These are phyloP conservation scores for Potentilla sterilis DNA, from an alignment of 306 rosid species.

Conservation along the genomic window DNA sequence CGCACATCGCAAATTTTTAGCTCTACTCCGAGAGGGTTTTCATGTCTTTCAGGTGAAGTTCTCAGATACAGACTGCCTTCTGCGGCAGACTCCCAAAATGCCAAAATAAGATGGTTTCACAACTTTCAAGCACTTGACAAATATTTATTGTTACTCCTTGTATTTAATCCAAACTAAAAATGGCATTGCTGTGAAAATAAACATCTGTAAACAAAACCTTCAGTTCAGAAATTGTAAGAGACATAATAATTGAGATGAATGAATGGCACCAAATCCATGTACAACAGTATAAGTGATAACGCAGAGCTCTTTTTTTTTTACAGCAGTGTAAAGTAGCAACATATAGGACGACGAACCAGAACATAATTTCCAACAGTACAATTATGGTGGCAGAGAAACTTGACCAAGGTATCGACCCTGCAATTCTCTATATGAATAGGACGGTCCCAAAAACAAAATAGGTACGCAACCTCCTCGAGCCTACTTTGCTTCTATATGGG, in stretches of 20 bases:
- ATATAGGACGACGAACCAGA: neutral
- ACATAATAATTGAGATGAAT: neutral
- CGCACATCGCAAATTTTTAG: neutral
- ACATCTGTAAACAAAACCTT: neutral
- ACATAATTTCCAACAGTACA: conserved; percentile 9
- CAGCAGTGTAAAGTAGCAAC: neutral
- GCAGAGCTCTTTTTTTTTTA: conserved; percentile 15
- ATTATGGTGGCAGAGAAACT: neutral
- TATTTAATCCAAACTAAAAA: too few relatives aligned
- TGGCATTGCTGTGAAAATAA: neutral
- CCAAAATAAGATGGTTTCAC: neutral
- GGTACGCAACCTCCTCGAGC: conserved; percentile 7
- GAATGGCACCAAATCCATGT: neutral
- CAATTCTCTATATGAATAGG: neutral
- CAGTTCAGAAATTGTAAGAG: neutral
- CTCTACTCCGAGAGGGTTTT: neutral
- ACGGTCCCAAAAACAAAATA: neutral
- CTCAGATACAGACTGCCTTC: neutral
- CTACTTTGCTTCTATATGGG: conserved; percentile 6
- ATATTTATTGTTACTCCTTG: too few relatives aligned
- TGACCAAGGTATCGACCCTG: conserved; percentile 1
- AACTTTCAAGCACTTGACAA: neutral
- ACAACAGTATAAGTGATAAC: neutral
- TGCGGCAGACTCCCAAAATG: neutral
- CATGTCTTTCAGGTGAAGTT: neutral